phyloP scores from a whole-genome alignment of 2,329 filamentous ascomycete species.

The Scedosporium boydii region DNA sequence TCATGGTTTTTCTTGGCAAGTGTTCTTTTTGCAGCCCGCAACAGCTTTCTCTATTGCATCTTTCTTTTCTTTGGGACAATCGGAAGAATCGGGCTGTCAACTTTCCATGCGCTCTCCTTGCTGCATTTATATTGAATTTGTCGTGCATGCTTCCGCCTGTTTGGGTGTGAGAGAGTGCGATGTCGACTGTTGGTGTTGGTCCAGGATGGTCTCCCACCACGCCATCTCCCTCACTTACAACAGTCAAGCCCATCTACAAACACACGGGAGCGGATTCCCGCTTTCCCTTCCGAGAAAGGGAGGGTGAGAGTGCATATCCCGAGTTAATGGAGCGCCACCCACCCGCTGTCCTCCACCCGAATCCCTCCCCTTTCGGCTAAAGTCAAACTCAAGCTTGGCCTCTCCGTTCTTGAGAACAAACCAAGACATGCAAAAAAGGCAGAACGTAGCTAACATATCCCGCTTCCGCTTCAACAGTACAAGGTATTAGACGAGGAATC shows the following conservation, averaged over 20 bases:
- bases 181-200: background rate
- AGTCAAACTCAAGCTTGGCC: background rate
- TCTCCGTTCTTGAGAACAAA: background rate
- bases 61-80: background rate
- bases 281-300: background rate
- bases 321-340: background rate
- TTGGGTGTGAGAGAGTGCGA: no score
- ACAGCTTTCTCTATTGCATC: background rate
- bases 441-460: background rate
- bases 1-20: background rate
- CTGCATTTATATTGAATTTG: no score
- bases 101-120: no score
- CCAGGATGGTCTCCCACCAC: background rate
- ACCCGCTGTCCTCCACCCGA: background rate
- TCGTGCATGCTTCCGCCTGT: no score
- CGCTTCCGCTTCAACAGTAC: constrained; percentile 10
- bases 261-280: background rate
- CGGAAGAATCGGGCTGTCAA: background rate
- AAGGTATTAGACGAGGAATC: constrained; percentile 11
- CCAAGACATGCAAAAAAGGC: no score
- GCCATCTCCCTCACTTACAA: background rate
- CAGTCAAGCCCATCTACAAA: background rate
- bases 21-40: background rate
- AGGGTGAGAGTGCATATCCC: background rate
- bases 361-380: background rate